phyloP scores from a whole-genome alignment of 306 rosid genomes.

The Malus fusca region DNA sequence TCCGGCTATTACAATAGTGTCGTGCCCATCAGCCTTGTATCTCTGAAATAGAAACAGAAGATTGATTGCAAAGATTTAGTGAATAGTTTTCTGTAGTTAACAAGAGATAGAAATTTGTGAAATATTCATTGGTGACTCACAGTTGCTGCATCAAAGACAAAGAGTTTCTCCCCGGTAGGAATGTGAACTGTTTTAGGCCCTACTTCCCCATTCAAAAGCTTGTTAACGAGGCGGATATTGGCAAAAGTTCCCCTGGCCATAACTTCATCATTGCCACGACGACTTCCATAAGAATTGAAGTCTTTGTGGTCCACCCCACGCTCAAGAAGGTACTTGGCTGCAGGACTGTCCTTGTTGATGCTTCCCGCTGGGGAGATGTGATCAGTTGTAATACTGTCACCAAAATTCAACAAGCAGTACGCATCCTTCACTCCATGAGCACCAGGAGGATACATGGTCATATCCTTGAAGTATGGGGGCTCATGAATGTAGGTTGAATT shows the following conservation, averaged over 20 bases:
- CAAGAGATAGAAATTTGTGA: not conserved
- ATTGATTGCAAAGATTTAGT: constrained; percentile 14
- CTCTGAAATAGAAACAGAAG: constrained; percentile 36
- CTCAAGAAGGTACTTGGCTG: constrained; percentile 75
- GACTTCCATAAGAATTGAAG: constrained; percentile 94
- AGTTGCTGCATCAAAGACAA: constrained; percentile 70
- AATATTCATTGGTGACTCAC: constrained; percentile 36
- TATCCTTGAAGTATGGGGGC: constrained; percentile 84
- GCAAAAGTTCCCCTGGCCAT: constrained; percentile 98
- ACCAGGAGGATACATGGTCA: constrained; percentile 84
- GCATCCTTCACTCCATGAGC: constrained; percentile 86
- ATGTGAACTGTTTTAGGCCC: constrained; percentile 79
- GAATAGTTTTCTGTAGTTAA: not conserved
- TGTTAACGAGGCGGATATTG: constrained; percentile 82
- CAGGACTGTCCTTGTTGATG: constrained; percentile 91
- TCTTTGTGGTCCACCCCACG: constrained; percentile 77
- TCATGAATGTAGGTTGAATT: constrained; percentile 88
- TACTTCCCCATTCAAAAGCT: constrained; percentile 85
- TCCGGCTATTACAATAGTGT: constrained; percentile 78
- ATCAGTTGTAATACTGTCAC: constrained; percentile 94
- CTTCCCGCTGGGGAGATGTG: constrained; percentile 97
- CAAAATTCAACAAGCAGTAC: constrained; percentile 75
- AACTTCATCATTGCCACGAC: constrained; percentile 90
- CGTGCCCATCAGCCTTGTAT: constrained; percentile 69
- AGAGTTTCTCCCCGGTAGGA: constrained; percentile 79